phyloP scores from a whole-genome alignment of 768 basidiomycete species.

The Kwoniella botswanensis region DNA sequence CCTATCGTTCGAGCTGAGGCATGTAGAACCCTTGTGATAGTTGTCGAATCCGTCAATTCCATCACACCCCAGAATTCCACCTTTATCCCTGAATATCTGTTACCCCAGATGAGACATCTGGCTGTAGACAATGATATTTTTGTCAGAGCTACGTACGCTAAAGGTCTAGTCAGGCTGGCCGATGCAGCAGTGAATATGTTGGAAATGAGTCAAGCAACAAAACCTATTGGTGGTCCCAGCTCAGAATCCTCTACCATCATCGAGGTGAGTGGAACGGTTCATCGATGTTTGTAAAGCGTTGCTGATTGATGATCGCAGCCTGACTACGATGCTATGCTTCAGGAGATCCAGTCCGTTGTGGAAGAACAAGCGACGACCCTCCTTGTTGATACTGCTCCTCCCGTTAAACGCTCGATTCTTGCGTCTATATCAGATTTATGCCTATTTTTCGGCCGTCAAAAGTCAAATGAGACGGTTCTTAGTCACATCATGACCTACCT shows the following conservation, averaged over 20 bases:
- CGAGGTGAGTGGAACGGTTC: constrained; percentile 65
- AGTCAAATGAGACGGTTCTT: constrained; percentile 90
- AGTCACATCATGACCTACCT: constrained; percentile 84
- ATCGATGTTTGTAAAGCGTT: neutral
- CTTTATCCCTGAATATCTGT: constrained; percentile 93
- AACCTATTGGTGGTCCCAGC: constrained; percentile 59
- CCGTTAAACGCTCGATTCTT: constrained; percentile 88
- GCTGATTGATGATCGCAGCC: constrained; percentile 63
- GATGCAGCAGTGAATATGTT: constrained; percentile 85
- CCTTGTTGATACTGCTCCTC: constrained; percentile 83
- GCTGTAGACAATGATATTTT: constrained; percentile 82
- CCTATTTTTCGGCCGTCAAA: constrained; percentile 88
- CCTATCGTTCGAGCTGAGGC: constrained; percentile 76
- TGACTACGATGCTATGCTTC: constrained; percentile 84
- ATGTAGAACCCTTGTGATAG: constrained; percentile 40
- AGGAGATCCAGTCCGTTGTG: constrained; percentile 80
- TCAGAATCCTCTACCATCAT: constrained; percentile 74
- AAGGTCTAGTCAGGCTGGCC: constrained; percentile 81
- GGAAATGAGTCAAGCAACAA: constrained; percentile 83
- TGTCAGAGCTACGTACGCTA: constrained; percentile 79
- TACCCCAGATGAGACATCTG: constrained; percentile 84
- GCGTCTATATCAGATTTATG: constrained; percentile 86
- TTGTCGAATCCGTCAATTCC: constrained; percentile 49
- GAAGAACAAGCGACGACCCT: constrained; percentile 86
- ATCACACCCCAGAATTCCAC: constrained; percentile 61